Evolutionary conservation across 2,329 filamentous ascomycete genomes (phyloP).

Genomic region (Pseudogymnoascus sp.): DNA sequence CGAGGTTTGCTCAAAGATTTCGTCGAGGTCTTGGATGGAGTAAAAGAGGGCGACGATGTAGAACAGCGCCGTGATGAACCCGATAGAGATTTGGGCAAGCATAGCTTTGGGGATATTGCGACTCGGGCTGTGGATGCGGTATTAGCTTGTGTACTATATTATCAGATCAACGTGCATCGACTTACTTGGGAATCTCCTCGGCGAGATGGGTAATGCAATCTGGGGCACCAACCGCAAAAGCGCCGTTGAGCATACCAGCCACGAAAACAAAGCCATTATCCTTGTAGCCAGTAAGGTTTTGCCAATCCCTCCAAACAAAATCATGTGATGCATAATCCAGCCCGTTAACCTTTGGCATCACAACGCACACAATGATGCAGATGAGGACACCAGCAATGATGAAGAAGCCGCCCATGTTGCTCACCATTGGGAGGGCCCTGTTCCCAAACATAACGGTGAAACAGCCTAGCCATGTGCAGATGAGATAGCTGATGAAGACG

Average conservation of each 20-base stretch:
- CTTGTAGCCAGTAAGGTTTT: conserved; percentile 33
- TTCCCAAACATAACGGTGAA: conserved; percentile 42
- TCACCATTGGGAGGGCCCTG: conserved; percentile 39
- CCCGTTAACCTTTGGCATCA: conserved; percentile 40
- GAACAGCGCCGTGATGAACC: conserved; percentile 40
- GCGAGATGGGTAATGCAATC: conserved; percentile 55
- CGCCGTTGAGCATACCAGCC: conserved; percentile 54
- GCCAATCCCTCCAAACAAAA: conserved; percentile 35
- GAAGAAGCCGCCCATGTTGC: conserved; percentile 43
- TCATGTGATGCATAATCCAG: conserved; percentile 28
- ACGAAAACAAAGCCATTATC: conserved; percentile 47
- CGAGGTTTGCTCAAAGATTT: conserved; percentile 37
- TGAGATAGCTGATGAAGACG: conserved; percentile 38
- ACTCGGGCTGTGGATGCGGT: conserved; percentile 22
- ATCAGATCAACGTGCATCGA: not conserved
- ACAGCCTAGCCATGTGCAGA: conserved; percentile 36
- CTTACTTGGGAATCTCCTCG: conserved; percentile 45
- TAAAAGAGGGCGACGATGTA: conserved; percentile 48
- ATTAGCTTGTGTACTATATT: not conserved
- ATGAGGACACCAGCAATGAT: conserved; percentile 43
- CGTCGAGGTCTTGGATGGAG: conserved; percentile 43
- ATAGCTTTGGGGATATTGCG: conserved; percentile 44
- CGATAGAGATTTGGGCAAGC: conserved; percentile 37
- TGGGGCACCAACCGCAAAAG: conserved; percentile 55
- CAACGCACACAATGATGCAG: conserved; percentile 44